A percentile compares a stretch with the other conserved stretches of the same genome.
Conservation (phyloP, 495 filamentous ascomycete species). For the Penicillium diatomitis region DNA sequence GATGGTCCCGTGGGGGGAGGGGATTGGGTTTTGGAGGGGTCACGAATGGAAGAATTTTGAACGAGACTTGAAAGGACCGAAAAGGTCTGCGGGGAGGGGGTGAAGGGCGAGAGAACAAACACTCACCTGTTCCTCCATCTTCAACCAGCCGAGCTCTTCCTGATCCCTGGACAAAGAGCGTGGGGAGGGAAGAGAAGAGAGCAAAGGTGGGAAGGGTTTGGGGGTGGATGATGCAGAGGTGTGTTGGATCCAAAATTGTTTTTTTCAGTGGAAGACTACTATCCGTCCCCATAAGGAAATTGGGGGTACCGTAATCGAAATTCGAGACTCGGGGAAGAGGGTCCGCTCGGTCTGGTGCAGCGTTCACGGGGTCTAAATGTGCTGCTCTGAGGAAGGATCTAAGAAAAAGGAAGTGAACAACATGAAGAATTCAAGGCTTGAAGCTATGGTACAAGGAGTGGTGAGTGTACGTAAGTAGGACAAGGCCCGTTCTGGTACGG, state of each 20-base stretch:
- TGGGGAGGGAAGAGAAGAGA: slow-evolving; percentile 12
- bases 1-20: slow-evolving; percentile 7
- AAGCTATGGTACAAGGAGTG: too few relatives aligned
- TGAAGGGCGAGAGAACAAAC: neutral
- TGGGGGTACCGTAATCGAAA: slow-evolving; percentile 18
- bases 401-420: neutral
- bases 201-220: slow-evolving; percentile 1
- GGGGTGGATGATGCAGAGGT: slow-evolving; percentile 6
- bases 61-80: neutral
- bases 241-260: slow-evolving; percentile 23
- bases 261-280: slow-evolving; percentile 20
- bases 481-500: neutral
- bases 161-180: slow-evolving; percentile 7
- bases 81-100: neutral
- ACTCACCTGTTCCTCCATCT: slow-evolving; percentile 45
- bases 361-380: neutral
- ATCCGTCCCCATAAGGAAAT: neutral
- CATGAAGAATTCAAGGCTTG: too few relatives aligned
- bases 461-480: too few relatives aligned
- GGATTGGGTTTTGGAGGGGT: slow-evolving; percentile 1
- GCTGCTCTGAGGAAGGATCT: too few relatives aligned
- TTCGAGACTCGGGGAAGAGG: slow-evolving; percentile 12
- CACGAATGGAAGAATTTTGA: slow-evolving; percentile 9
- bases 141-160: slow-evolving; percentile 35
- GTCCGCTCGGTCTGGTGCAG: slow-evolving; percentile 15